A percentile compares a stretch with the other conserved stretches of the same genome.
These are phyloP conservation scores for Ochetophila trinervis DNA, from an alignment of 306 rosid genomes.

Conservation along the genomic window DNA sequence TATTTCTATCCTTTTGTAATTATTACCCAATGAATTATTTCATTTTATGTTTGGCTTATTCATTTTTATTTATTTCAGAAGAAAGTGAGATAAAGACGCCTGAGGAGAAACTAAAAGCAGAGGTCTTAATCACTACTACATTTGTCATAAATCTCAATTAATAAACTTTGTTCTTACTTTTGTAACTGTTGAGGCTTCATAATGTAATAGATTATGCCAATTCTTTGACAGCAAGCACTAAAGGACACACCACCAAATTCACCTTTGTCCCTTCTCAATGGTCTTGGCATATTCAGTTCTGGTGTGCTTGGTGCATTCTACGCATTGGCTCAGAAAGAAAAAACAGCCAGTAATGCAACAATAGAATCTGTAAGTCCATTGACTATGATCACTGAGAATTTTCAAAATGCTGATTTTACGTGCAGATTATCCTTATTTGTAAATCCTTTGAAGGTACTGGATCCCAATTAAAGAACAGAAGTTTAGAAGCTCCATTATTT, in stretches of 20 bases:
- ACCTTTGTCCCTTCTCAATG: slow-evolving; percentile 49
- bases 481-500: neutral
- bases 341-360: slow-evolving; percentile 36
- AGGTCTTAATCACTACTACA: slow-evolving; percentile 54
- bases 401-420: slow-evolving; percentile 5
- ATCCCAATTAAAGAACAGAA: neutral
- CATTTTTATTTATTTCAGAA: slow-evolving; percentile 9
- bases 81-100: slow-evolving; percentile 6
- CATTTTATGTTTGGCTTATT: neutral
- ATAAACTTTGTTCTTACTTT: slow-evolving; percentile 20
- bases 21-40: neutral
- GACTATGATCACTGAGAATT: slow-evolving; percentile 3
- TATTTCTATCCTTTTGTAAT: neutral
- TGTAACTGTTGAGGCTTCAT: slow-evolving; percentile 8
- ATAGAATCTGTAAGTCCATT: slow-evolving; percentile 67
- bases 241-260: slow-evolving; percentile 39
- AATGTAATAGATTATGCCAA: slow-evolving; percentile 28
- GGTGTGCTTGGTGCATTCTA: slow-evolving; percentile 72
- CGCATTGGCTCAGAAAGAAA: slow-evolving; percentile 60
- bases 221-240: slow-evolving; percentile 44
- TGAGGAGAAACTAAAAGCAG: slow-evolving; percentile 17
- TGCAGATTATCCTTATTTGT: no score
- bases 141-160: slow-evolving; percentile 23
- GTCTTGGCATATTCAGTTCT: slow-evolving; percentile 59
- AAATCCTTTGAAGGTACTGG: slow-evolving; percentile 16